Evolutionary conservation across 129 eudicot species (phyloP), one percentile per base, ranked within the genome.

Genomic region (Smallanthus sonchifolius): DNA sequence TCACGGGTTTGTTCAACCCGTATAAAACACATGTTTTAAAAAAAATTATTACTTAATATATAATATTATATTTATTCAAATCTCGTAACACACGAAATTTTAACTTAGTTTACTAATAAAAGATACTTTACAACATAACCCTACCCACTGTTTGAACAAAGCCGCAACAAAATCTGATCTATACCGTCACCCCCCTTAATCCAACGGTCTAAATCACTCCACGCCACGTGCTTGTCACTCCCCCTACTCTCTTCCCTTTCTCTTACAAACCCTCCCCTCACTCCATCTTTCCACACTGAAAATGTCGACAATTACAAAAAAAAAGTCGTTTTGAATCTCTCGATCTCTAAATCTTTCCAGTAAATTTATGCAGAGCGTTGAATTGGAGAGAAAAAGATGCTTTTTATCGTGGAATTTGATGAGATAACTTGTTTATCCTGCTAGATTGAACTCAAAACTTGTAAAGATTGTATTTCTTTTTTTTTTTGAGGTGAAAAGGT

Each of bases 181-280:
- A 71, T 24, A 55, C 95, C 95, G 83, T 86, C 88, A 67, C 19
- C 71, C 15, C 10, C 13, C 30, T n/a, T 28, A 77, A 84, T 89
- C 95, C 83, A 77, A 89, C 95, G 95, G 91, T 51, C 66, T 24
- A 44, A 6, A 79, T 77, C 74, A 47, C 43, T 38, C 77, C 60
- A 48, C 48, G 14, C 86, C 56, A 0, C 79, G 63, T 79, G 86
- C 88, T 84, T 81, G 84, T 87, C 84, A 87, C 83, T 80, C 87
- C 75, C 75, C 67, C 64, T 69, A 76, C 55, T 43, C 81, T 65
- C 68, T 55, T 15, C 79, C 59, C 83, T 72, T 49, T 40, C 63
- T 47, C 42, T 37, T 79, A 63, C 63, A 75, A 80, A 70, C 80
- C 80, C 54, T 67, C 43, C 28, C 60, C 37, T 66, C 78, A 28